Evolutionary conservation across 2,329 filamentous ascomycete genomes (phyloP), one percentile per base, ranked within the genome.

Genomic region (Xylaria polymorpha): DNA sequence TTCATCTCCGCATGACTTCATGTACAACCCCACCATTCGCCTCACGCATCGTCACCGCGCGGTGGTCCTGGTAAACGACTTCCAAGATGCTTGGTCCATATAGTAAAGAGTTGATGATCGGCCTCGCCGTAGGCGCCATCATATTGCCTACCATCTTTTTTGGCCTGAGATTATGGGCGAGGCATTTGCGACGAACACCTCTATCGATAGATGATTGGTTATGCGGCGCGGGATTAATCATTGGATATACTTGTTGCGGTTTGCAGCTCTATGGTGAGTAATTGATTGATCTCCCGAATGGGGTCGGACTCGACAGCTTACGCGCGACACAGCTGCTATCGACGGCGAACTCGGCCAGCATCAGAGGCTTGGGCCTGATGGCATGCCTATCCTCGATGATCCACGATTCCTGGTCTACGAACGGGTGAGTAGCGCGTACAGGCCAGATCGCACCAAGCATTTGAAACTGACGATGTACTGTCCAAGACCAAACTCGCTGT

Each of bases 401-500:
- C 72, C 70, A 8, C 66, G 72, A 51, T 72, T 74, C 58, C 37
- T 69, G 43, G 66, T 71, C 39, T 73, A 72, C 50, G 73, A 74
- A 64, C 71, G 70, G 61, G 72, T 73, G 57, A 61, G 69, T 59
- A 18, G 22, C 8, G 32, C 20, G 15, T 55, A 64, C n/a, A 14
- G 50, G 12, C 41, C 29, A n/a, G 12, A 53, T 35, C 14, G 14
- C 8, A 20, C 5, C 18, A n/a, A 56, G 12, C 1, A 39, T 48
- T 35, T 9, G 1, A 44, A 20, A n/a, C 60, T 51, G 37, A 63
- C 48, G 14, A 43, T 29, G n/a, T 37, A 57, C 20, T 56, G 6
- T 25, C 44, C n/a, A 32, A 74, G 73, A 72, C 72, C 18, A 74
- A 73, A 62, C 58, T 74, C 56, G 73, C 72, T 25, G 70, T 72